Conservation (phyloP, 1,139 yeast species). For the Pichia norvegensis region DNA sequence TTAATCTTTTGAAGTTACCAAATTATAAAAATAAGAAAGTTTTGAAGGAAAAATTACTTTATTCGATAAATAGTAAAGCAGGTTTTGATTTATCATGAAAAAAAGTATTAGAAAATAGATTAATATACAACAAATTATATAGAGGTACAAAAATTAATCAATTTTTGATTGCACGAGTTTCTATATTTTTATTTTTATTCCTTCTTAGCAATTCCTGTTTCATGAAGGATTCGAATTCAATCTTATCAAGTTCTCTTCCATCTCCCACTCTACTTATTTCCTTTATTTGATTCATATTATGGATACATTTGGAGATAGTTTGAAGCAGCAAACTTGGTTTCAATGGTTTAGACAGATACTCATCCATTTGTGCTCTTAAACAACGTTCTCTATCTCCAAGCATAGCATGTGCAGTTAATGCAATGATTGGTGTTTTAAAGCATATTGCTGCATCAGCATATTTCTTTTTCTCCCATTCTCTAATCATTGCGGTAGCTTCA, state of each 20-base stretch:
- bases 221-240: conserved; percentile 10
- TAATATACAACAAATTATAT: background rate
- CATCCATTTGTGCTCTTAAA: conserved; percentile 85
- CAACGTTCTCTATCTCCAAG: conserved; percentile 83
- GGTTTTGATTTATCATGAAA: conserved; percentile 70
- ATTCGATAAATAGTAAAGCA: conserved; percentile 73
- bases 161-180: background rate
- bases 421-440: conserved; percentile 75
- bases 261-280: conserved; percentile 37
- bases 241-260: conserved; percentile 7
- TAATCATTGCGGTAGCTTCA: conserved; percentile 77
- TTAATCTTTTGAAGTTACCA: conserved; percentile 78
- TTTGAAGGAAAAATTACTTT: conserved; percentile 56
- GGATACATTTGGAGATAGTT: conserved; percentile 77
- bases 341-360: conserved; percentile 77
- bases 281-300: conserved; percentile 52
- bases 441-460: conserved; percentile 55
- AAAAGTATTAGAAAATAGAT: background rate
- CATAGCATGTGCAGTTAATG: conserved; percentile 89
- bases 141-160: background rate
- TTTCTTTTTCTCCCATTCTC: conserved; percentile 82
- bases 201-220: conserved; percentile 9
- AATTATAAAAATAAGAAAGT: conserved; percentile 58
- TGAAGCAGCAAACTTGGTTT: conserved; percentile 77
- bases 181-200: background rate